Percentiles rank a stretch among this genome's conserved stretches.
Conservation (phyloP, 1,139 yeast species). For the Yamadazyma triangularis region DNA sequence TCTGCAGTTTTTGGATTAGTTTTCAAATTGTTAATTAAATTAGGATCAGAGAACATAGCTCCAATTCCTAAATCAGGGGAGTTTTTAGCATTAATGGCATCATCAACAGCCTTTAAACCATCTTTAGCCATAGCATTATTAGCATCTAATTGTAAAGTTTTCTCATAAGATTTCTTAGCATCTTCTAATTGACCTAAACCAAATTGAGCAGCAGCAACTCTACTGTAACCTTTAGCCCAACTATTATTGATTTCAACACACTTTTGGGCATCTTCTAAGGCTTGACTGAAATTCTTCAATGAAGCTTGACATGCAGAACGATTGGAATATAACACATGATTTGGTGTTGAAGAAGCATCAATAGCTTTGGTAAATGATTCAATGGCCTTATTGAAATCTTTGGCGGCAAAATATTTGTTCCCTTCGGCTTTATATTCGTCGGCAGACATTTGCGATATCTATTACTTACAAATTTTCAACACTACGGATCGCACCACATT, state of each 20-base stretch:
- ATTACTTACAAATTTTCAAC: too few relatives aligned
- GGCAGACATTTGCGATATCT: constrained; percentile 41
- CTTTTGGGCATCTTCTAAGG: constrained; percentile 78
- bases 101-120: constrained; percentile 70
- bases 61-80: constrained; percentile 75
- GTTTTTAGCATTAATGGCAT: constrained; percentile 42
- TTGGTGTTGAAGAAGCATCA: constrained; percentile 73
- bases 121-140: constrained; percentile 81
- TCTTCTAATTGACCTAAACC: constrained; percentile 78
- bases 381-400: constrained; percentile 76
- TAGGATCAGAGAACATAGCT: constrained; percentile 76
- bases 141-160: constrained; percentile 81
- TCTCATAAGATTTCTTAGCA: constrained; percentile 65
- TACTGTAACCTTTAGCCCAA: constrained; percentile 94
- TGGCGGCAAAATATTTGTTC: constrained; percentile 85
- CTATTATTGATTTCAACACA: constrained; percentile 73
- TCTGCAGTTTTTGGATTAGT: constrained; percentile 85
- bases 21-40: constrained; percentile 68
- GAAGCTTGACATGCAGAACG: constrained; percentile 93
- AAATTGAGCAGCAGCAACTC: constrained; percentile 89
- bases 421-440: constrained; percentile 81
- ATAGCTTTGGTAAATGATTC: constrained; percentile 84
- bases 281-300: constrained; percentile 64
- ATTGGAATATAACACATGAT: constrained; percentile 88
- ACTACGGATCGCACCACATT: background rate